Base-by-base conservation (phyloP, 345 rosid species). In the Linum usitatissimum region DNA sequence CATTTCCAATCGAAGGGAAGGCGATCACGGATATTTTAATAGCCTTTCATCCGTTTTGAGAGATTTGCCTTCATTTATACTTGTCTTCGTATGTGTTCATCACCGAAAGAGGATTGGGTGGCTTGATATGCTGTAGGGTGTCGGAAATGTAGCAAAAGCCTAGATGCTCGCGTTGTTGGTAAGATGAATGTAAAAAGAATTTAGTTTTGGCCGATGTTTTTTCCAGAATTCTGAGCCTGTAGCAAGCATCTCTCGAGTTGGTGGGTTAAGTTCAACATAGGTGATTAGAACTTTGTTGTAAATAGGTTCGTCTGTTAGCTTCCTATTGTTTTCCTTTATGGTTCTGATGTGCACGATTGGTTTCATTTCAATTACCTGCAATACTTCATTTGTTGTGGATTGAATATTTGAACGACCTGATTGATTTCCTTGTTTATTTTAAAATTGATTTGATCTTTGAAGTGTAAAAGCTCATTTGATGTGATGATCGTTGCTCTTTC, bases 401-500 rank as follows among this genome's bases (percentile, higher is more conserved):
- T 60, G 59, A 15, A 12, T 45, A 45, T 10, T 15, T 10, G 51
- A 45, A 3, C 10, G 51, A 15, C 1, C 51, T 59, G 39, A 18
- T 39, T n/a, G 64, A 53, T 13, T 7, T 5, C 1, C 15, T 57
- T 57, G 31, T 3, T 57, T 23, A 19, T 30, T 57, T 57, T 18
- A n/a, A 21, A 19, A 15, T 48, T 65, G 51, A 18, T 9, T 57
- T 28, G 18, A 18, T 12, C 51, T 5, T 0, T 28, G 17, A 20
- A 55, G 28, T 61, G 55, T 28, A 13, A 39, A 14, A 4, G 3
- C 23, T 62, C 31, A 60, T 45, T 70, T 21, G 55, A 38, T 61
- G 18, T n/a, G 19, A 18, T 58, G 55, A 18, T 70, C 55, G 55
- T 49, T 66, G 67, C 28, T 51, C 3, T 65, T 62, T 0, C 81